Evolutionary conservation across 352 stramenopile genomes (phyloP).

Genomic region (Phytopythium oedochilum): DNA sequence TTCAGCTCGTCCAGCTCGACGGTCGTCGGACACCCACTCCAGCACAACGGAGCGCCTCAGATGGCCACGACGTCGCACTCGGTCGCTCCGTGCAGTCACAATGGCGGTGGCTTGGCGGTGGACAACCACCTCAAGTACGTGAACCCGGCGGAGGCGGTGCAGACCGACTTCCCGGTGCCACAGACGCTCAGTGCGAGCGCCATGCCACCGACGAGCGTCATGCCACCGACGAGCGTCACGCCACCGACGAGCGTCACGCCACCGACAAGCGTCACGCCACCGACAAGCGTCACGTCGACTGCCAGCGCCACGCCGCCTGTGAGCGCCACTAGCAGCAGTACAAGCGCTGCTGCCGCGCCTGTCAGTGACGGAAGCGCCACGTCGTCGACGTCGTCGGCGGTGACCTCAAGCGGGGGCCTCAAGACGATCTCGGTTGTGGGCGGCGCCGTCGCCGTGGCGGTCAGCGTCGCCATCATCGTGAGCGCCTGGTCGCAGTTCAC

Average conservation of each 20-base stretch:
- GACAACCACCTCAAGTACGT: constrained; percentile 85
- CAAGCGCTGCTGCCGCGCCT: not conserved
- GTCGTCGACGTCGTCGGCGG: not conserved
- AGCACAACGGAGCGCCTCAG: constrained; percentile 17
- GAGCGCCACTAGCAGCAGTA: not conserved
- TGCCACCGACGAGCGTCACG: not conserved
- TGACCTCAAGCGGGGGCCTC: constrained; percentile 17
- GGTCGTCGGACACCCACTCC: constrained; percentile 50
- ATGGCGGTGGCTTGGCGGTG: not conserved
- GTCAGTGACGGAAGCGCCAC: not conserved
- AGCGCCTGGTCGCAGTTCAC: constrained; percentile 82
- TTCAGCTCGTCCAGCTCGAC: constrained; percentile 76
- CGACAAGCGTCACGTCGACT: not conserved
- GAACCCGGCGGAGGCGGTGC: constrained; percentile 51
- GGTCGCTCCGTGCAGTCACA: constrained; percentile 1
- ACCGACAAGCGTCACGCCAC: constrained; percentile 2
- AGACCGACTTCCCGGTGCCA: not conserved
- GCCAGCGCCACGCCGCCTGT: too few relatives aligned
- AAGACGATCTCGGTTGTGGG: constrained; percentile 63
- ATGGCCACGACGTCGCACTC: constrained; percentile 2
- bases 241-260: not conserved
- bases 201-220: not conserved
- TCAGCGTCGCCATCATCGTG: constrained; percentile 71
- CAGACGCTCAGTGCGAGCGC: constrained; percentile 5
- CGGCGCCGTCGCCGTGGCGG: constrained; percentile 72